These are phyloP conservation scores for Venturia pyrina DNA, from an alignment of 2,329 filamentous ascomycete species.

Conservation along the genomic window DNA sequence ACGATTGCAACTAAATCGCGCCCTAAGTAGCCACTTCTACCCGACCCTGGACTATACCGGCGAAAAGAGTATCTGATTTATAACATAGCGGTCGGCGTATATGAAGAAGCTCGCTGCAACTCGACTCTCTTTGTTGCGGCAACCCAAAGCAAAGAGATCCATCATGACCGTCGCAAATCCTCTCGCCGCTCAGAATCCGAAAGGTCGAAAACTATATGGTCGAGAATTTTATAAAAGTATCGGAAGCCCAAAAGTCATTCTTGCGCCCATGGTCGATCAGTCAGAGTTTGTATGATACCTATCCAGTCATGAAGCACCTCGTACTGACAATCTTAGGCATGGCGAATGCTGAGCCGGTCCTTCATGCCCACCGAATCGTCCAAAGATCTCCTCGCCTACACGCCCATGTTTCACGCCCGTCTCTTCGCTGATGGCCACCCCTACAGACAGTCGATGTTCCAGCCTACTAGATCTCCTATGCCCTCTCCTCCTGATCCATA, in stretches of 20 bases:
- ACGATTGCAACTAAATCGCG: too few species aligned
- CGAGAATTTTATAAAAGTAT: constrained; percentile 92
- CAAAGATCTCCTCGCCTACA: constrained; percentile 69
- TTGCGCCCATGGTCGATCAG: constrained; percentile 97
- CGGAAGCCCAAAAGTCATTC: constrained; percentile 78
- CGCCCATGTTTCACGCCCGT: constrained; percentile 92
- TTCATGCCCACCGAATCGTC: constrained; percentile 58
- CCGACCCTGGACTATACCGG: too few species aligned
- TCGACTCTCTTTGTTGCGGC: background rate
- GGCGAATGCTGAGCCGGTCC: constrained; percentile 91
- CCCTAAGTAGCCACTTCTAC: too few species aligned
- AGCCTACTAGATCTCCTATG: constrained; percentile 44
- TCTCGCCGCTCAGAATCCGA: background rate
- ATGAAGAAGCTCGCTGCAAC: background rate
- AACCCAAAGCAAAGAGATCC: too few species aligned
- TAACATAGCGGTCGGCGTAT: background rate
- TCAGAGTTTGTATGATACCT: constrained; percentile 69
- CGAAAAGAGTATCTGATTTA: too few species aligned
- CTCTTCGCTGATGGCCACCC: constrained; percentile 68
- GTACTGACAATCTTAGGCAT: constrained; percentile 51
- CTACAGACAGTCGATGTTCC: constrained; percentile 74
- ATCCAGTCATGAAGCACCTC: background rate
- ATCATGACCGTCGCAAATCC: background rate
- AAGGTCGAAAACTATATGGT: constrained; percentile 58
- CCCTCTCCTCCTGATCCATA: constrained; percentile 26